Evolutionary conservation across 768 basidiomycete species (phyloP).

Genomic region (Stropharia rugosoannulata): DNA sequence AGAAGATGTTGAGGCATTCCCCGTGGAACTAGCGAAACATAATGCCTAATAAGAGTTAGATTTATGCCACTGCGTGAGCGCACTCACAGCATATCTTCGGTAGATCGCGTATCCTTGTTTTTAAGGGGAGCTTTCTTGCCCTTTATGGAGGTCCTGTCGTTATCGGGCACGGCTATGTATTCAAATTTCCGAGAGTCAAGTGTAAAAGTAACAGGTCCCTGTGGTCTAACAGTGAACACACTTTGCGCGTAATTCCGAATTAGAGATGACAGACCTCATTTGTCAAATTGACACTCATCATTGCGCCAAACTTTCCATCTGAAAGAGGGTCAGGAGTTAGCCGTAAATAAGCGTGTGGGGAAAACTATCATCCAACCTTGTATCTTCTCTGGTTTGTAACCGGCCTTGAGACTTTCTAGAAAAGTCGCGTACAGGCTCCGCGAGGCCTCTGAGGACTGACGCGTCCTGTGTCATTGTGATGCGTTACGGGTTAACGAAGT

Average conservation of each 20-base stretch:
- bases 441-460: slow-evolving; percentile 65
- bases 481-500: neutral
- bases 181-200: slow-evolving; percentile 81
- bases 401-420: slow-evolving; percentile 59
- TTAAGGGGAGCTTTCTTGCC: neutral
- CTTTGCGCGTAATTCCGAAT: slow-evolving; percentile 1
- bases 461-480: neutral
- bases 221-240: slow-evolving; percentile 29
- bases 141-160: slow-evolving; percentile 3
- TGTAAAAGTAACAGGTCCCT: slow-evolving; percentile 87
- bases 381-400: slow-evolving; percentile 75
- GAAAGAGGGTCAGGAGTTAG: slow-evolving; percentile 6
- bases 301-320: slow-evolving; percentile 96
- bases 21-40: no score
- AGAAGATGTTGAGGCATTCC: no score
- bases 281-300: slow-evolving; percentile 88
- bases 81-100: slow-evolving; percentile 3
- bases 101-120: neutral
- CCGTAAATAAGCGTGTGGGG: neutral
- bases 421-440: slow-evolving; percentile 71
- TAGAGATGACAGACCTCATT: slow-evolving; percentile 67
- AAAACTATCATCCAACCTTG: slow-evolving; percentile 52
- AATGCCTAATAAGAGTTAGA: neutral
- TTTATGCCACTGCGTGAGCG: neutral
- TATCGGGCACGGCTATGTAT: slow-evolving; percentile 40